Percentiles rank a stretch among this genome's conserved stretches.
phyloP scores from a whole-genome alignment of 1,284 basidiomycete species.

The Boletellus sp. region DNA sequence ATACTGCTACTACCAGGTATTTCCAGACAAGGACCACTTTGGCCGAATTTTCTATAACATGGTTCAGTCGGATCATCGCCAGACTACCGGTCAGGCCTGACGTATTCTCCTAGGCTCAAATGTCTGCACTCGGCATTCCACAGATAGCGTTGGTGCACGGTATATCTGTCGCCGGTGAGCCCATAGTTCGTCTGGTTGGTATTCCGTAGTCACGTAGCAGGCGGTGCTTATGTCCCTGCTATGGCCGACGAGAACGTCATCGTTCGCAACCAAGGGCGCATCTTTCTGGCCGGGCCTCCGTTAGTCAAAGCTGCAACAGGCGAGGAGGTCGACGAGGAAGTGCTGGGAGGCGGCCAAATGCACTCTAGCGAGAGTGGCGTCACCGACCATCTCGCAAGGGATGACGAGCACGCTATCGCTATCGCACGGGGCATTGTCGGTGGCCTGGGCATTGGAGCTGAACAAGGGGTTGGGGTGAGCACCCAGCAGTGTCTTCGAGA shows the following conservation, averaged over 20 bases:
- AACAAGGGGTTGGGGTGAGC: slow-evolving; percentile 47
- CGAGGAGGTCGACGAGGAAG: slow-evolving; percentile 90
- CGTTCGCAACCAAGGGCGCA: slow-evolving; percentile 88
- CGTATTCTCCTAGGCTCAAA: slow-evolving; percentile 59
- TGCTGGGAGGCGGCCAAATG: slow-evolving; percentile 89
- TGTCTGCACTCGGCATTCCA: slow-evolving; percentile 87
- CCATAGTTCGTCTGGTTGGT: slow-evolving; percentile 1
- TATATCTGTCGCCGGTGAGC: slow-evolving; percentile 80
- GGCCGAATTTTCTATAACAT: slow-evolving; percentile 97
- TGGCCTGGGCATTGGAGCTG: slow-evolving; percentile 68
- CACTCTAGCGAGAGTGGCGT: slow-evolving; percentile 93
- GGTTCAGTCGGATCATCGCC: slow-evolving; percentile 43
- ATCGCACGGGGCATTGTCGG: slow-evolving; percentile 81
- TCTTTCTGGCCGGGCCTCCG: slow-evolving; percentile 95
- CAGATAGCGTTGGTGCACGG: slow-evolving; percentile 93
- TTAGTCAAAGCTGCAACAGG: slow-evolving; percentile 94
- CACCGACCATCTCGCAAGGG: slow-evolving; percentile 86
- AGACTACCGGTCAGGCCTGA: slow-evolving; percentile 10
- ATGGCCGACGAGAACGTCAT: slow-evolving; percentile 98
- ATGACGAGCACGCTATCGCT: slow-evolving; percentile 85
- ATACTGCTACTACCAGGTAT: slow-evolving; percentile 43
- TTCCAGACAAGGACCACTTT: slow-evolving; percentile 90
- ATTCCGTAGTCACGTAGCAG: slow-evolving; percentile 35
- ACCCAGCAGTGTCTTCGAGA: neutral
- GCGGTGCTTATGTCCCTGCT: slow-evolving; percentile 89